These are phyloP conservation scores for Fusarium torreyae DNA, from an alignment of 2,329 filamentous ascomycete species.

Conservation along the genomic window DNA sequence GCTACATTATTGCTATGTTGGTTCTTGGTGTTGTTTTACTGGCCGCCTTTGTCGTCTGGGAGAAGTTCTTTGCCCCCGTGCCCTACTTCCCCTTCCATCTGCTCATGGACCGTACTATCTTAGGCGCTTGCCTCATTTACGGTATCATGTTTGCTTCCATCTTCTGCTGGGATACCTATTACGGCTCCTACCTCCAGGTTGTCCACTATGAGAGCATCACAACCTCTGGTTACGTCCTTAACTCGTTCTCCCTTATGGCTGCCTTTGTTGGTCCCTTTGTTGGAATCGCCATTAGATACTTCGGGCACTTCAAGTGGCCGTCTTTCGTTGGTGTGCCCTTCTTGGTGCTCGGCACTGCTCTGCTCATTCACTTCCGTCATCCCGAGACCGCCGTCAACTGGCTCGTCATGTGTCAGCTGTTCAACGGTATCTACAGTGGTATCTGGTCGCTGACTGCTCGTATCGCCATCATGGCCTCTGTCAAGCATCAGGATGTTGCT, in stretches of 20 bases:
- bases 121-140: constrained; percentile 33
- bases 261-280: constrained; percentile 63
- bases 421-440: constrained; percentile 51
- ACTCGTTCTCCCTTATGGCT: constrained; percentile 63
- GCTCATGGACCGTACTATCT: constrained; percentile 31
- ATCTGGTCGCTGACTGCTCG: constrained; percentile 64
- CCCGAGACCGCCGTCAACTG: constrained; percentile 57
- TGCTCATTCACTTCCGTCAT: constrained; percentile 61
- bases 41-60: constrained; percentile 61
- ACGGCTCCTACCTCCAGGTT: constrained; percentile 66
- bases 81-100: constrained; percentile 41
- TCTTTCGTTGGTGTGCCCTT: constrained; percentile 58
- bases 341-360: constrained; percentile 58
- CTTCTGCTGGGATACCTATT: constrained; percentile 63
- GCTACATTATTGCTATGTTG: constrained; percentile 33
- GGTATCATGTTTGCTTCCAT: constrained; percentile 41
- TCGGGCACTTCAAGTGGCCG: constrained; percentile 58
- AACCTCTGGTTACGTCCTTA: constrained; percentile 61
- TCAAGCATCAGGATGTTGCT: constrained; percentile 69
- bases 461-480: constrained; percentile 69
- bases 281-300: constrained; percentile 53
- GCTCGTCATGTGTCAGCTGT: constrained; percentile 68
- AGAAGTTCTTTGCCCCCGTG: constrained; percentile 34
- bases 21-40: constrained; percentile 50
- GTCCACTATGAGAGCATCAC: constrained; percentile 59